Evolutionary conservation across 2,329 filamentous ascomycete species (phyloP).

Genomic region (Ceratocystis papillata): DNA sequence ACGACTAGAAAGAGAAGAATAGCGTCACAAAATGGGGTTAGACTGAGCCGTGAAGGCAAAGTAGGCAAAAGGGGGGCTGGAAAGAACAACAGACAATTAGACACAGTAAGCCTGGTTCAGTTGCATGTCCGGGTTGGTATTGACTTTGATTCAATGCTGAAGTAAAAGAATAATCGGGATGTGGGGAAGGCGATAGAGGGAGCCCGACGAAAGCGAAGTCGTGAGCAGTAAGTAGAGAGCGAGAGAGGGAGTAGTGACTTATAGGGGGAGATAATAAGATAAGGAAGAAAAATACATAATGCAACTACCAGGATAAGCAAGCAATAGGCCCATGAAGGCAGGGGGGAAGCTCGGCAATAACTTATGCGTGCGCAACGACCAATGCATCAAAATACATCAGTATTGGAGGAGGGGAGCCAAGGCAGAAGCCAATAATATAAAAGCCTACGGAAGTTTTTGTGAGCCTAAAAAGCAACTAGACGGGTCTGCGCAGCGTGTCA

Average conservation of each 20-base stretch:
- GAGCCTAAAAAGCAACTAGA: too few relatives aligned
- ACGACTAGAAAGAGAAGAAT: background rate
- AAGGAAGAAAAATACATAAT: background rate
- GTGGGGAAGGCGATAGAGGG: background rate
- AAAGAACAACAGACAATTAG: background rate
- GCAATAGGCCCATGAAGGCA: too few relatives aligned
- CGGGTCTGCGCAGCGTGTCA: too few relatives aligned
- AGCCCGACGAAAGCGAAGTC: background rate
- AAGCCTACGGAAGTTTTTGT: too few relatives aligned
- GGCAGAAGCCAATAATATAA: too few relatives aligned
- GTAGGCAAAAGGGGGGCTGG: background rate
- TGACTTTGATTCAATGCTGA: background rate
- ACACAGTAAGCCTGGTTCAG: background rate
- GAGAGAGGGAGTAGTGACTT: background rate
- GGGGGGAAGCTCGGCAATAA: too few relatives aligned
- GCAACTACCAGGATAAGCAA: too few relatives aligned
- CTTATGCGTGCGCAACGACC: too few relatives aligned
- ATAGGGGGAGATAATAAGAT: background rate
- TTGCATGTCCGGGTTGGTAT: background rate
- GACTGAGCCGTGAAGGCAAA: background rate
- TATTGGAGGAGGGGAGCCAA: too few relatives aligned
- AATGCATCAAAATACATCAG: too few relatives aligned
- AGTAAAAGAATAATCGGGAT: background rate
- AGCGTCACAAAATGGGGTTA: too few relatives aligned
- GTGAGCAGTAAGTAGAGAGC: background rate